These are phyloP conservation scores for Kwoniella botswanensis DNA, from an alignment of 768 basidiomycete genomes.

Conservation along the genomic window DNA sequence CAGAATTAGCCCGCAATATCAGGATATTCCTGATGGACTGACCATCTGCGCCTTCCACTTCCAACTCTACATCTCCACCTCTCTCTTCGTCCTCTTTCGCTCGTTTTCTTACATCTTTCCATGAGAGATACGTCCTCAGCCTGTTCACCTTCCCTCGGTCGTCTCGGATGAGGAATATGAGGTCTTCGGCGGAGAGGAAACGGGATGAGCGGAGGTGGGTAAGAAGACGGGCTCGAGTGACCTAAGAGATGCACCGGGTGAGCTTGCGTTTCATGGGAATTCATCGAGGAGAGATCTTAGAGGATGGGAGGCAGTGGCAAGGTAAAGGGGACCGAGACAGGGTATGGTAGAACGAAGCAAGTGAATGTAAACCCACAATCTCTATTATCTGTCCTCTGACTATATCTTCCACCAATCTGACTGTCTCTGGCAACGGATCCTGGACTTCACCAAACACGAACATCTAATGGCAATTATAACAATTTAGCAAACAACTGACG, in stretches of 20 bases:
- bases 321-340: too few species aligned
- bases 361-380: constrained; percentile 64
- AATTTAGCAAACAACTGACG: background rate
- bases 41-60: constrained; percentile 30
- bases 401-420: constrained; percentile 93
- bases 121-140: constrained; percentile 87
- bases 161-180: constrained; percentile 93
- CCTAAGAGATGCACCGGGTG: constrained; percentile 59
- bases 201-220: constrained; percentile 82
- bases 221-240: constrained; percentile 83
- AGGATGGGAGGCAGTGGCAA: too few species aligned
- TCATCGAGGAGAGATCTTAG: too few species aligned
- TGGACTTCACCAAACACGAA: constrained; percentile 96
- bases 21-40: constrained; percentile 37
- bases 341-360: background rate
- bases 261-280: background rate
- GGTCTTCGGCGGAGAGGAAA: constrained; percentile 87
- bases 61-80: constrained; percentile 73
- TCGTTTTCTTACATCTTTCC: constrained; percentile 96
- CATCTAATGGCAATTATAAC: constrained; percentile 65
- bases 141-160: constrained; percentile 93
- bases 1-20: background rate
- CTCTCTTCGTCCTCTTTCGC: constrained; percentile 86
- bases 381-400: constrained; percentile 88
- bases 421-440: constrained; percentile 83